A percentile compares a stretch with the other conserved stretches of the same genome.
phyloP scores from a whole-genome alignment of 2,329 filamentous ascomycete species.

The Emergomyces orientalis region DNA sequence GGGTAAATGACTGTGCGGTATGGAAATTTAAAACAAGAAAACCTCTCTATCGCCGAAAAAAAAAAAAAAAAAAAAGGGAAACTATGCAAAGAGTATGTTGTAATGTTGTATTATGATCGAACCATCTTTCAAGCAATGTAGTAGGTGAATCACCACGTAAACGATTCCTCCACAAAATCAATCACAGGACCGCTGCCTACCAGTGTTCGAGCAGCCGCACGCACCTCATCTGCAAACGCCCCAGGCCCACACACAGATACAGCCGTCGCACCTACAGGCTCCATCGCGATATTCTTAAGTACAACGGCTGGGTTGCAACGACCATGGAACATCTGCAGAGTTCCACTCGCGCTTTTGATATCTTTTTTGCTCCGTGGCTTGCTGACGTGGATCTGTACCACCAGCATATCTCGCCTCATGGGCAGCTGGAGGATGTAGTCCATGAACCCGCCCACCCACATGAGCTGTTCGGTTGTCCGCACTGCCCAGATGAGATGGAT shows the following conservation, averaged over 20 bases:
- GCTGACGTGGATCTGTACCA: conserved; percentile 54
- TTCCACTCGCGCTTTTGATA: conserved; percentile 47
- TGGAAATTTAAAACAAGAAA: too few relatives aligned
- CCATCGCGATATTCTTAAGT: conserved; percentile 47
- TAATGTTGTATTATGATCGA: too few relatives aligned
- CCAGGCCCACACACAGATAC: conserved; percentile 57
- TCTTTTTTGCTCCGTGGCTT: conserved; percentile 48
- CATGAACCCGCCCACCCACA: conserved; percentile 59
- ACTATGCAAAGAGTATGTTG: too few relatives aligned
- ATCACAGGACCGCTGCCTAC: conserved; percentile 45
- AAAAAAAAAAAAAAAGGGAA: too few relatives aligned
- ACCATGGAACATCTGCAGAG: conserved; percentile 53
- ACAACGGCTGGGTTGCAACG: conserved; percentile 48
- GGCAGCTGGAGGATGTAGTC: conserved; percentile 54
- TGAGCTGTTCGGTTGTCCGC: conserved; percentile 49
- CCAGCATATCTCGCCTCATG: conserved; percentile 48
- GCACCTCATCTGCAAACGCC: conserved; percentile 53
- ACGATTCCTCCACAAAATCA: conserved; percentile 57
- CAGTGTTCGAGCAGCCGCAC: conserved; percentile 44
- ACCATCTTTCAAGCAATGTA: too few relatives aligned
- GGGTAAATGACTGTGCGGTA: too few relatives aligned
- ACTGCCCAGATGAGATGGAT: conserved; percentile 57
- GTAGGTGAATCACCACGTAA: conserved; percentile 45
- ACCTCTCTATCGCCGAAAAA: too few relatives aligned
- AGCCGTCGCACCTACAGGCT: conserved; percentile 49